A percentile compares a stretch with the other conserved stretches of the same genome.
These are phyloP conservation scores for Cryptococcus amylolentus DNA, from an alignment of 1,284 basidiomycete genomes.

Conservation along the genomic window DNA sequence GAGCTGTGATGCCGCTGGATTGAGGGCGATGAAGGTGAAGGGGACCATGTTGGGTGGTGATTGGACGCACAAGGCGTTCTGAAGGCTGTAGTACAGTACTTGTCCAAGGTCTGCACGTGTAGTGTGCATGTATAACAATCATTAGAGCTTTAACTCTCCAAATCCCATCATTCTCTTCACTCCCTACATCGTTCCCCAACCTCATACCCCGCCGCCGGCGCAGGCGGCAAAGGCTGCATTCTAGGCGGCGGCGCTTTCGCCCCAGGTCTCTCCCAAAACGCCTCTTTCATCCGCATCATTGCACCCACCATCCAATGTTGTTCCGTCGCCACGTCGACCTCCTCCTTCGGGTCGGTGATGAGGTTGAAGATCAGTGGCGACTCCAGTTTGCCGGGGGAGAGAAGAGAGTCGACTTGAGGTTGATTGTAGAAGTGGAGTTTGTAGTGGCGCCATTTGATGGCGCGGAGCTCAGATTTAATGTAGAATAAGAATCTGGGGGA, in stretches of 20 bases:
- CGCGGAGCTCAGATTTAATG: conserved; percentile 2
- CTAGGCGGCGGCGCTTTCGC: too few relatives aligned
- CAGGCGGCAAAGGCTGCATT: not conserved
- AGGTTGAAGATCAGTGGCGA: conserved; percentile 3
- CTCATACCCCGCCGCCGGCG: too few relatives aligned
- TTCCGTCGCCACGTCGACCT: not conserved
- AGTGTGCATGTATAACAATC: too few relatives aligned
- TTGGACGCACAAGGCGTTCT: conserved; percentile 26
- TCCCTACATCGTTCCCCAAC: too few relatives aligned
- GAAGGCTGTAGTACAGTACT: not conserved
- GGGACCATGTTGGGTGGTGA: conserved; percentile 39
- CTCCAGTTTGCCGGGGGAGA: not conserved
- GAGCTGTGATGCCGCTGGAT: conserved; percentile 20
- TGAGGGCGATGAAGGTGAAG: conserved; percentile 28
- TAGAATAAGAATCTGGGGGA: not conserved
- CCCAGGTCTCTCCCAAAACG: not conserved
- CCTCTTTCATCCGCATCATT: conserved; percentile 1
- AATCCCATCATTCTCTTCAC: too few relatives aligned
- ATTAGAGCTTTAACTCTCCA: too few relatives aligned
- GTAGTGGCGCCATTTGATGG: conserved; percentile 4
- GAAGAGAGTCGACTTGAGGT: not conserved
- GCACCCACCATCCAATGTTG: not conserved
- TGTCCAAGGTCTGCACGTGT: too few relatives aligned
- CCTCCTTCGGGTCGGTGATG: conserved; percentile 4
- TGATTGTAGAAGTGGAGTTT: conserved; percentile 2